Evolutionary conservation across 257 asterid genomes (phyloP).

Genomic region (Cruciata laevipes): DNA sequence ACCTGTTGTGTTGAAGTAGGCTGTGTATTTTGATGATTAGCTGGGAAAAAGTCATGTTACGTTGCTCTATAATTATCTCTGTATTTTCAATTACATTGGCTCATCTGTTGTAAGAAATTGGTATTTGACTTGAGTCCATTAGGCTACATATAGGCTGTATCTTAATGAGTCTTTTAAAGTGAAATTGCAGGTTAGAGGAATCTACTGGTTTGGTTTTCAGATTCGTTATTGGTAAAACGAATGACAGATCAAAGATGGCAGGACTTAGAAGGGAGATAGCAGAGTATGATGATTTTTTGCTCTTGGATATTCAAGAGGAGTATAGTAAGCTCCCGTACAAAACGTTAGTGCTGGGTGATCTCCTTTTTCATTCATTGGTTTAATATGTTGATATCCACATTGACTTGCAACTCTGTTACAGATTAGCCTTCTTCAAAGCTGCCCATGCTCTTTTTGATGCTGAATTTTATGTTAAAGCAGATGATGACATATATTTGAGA

Average conservation of each 20-base stretch:
- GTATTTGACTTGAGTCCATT: not conserved
- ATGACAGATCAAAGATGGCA: slow-evolving; percentile 68
- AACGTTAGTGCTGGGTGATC: slow-evolving; percentile 67
- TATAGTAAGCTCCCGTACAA: slow-evolving; percentile 97
- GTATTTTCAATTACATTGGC: not conserved
- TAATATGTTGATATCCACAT: slow-evolving; percentile 15
- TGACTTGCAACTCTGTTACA: slow-evolving; percentile 33
- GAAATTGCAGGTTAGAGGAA: slow-evolving; percentile 81
- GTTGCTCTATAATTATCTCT: not conserved
- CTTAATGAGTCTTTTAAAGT: slow-evolving; percentile 24
- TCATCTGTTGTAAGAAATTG: not conserved
- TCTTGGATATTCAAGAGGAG: slow-evolving; percentile 93
- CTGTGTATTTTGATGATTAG: not conserved
- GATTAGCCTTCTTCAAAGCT: slow-evolving; percentile 94
- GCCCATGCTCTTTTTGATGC: slow-evolving; percentile 88
- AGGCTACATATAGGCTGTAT: not conserved
- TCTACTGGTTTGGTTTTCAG: slow-evolving; percentile 93
- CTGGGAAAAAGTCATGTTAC: not conserved
- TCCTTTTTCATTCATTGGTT: not conserved
- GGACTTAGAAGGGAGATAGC: slow-evolving; percentile 74
- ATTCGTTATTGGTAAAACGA: slow-evolving; percentile 82
- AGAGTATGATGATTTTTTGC: slow-evolving; percentile 84
- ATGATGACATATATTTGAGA: slow-evolving; percentile 91
- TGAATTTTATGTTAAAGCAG: slow-evolving; percentile 96
- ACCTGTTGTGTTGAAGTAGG: not conserved